These are phyloP conservation scores for Decorospora gaudefroyi DNA, from an alignment of 2,329 filamentous ascomycete species.

Conservation along the genomic window DNA sequence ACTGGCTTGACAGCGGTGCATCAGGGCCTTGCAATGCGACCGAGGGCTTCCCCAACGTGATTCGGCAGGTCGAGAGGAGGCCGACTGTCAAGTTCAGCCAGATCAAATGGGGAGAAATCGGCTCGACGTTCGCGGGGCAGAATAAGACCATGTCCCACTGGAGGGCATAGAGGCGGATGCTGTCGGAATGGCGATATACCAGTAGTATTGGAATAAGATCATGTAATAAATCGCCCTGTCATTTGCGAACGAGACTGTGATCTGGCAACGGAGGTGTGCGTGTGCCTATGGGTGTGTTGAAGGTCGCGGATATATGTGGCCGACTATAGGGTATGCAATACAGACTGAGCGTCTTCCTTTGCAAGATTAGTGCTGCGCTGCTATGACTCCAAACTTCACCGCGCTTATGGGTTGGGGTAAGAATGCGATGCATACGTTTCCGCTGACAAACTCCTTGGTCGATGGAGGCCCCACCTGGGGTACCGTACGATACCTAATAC, in stretches of 20 bases:
- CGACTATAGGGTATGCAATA: background rate
- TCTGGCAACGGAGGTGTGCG: too few species aligned
- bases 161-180: constrained; percentile 22
- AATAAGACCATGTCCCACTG: constrained; percentile 18
- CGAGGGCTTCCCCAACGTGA: constrained; percentile 58
- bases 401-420: background rate
- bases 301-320: background rate
- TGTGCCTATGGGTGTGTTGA: too few species aligned
- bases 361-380: background rate
- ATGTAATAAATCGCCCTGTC: background rate
- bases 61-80: constrained; percentile 54
- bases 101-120: constrained; percentile 65
- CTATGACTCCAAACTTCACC: background rate
- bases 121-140: constrained; percentile 53
- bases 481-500: too few species aligned
- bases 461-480: too few species aligned
- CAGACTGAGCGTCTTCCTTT: background rate
- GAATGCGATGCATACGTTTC: background rate
- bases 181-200: background rate
- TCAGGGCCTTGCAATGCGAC: constrained; percentile 60
- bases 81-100: constrained; percentile 61
- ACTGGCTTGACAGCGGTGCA: constrained; percentile 60
- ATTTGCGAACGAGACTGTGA: background rate
- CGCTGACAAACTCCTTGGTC: background rate
- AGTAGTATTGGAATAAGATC: background rate